Evolutionary conservation across 2,329 filamentous ascomycete genomes (phyloP), one percentile per base, ranked within the genome.

Genomic region (Lojkania enalia): DNA sequence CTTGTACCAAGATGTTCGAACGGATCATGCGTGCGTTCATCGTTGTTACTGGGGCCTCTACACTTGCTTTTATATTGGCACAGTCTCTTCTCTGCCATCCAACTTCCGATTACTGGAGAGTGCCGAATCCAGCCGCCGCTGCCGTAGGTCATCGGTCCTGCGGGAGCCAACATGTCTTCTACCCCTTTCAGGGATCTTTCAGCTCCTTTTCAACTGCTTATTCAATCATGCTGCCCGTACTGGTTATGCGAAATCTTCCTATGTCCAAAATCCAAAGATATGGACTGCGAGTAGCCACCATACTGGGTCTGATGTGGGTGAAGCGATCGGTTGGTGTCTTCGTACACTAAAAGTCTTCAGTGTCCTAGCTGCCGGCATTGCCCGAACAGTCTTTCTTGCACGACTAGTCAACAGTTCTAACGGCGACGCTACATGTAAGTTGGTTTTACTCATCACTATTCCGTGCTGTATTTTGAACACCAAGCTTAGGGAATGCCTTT

Each of bases 51-150:
- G 52, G 42, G 11, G 54, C 52, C 7, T 69, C 61, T 35, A 57
- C 60, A 4, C 15, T 70, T 7, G 58, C 55, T 2, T 69, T 66
- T 52, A 52, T 67, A 36, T 19, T 64, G 55, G 29, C 49, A 52
- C 36, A 64, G 20, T 39, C 54, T 19, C 58, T 60, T 51, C 58
- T 49, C 7, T 72, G 69, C 49, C 55, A 43, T 13, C 69, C 69
- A 0, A 58, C 60, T 2, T 39, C 61, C 16, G 61, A 61, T 7
- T 67, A 69, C 41, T 71, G 69, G 69, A 61, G 52, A 41, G 50
- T 61, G 9, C 63, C 58, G 48, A 64, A 44, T 40, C 52, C 13
- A 47, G n/a, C 9, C 12, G 32, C 23, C 25, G 21, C 5, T 9
- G 21, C 33, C 15, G 9, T 27, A 18, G 11, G 13, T 7, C 7